These are phyloP conservation scores for Cladobotryum mycophilum DNA, from an alignment of 2,329 filamentous ascomycete species.

Conservation along the genomic window DNA sequence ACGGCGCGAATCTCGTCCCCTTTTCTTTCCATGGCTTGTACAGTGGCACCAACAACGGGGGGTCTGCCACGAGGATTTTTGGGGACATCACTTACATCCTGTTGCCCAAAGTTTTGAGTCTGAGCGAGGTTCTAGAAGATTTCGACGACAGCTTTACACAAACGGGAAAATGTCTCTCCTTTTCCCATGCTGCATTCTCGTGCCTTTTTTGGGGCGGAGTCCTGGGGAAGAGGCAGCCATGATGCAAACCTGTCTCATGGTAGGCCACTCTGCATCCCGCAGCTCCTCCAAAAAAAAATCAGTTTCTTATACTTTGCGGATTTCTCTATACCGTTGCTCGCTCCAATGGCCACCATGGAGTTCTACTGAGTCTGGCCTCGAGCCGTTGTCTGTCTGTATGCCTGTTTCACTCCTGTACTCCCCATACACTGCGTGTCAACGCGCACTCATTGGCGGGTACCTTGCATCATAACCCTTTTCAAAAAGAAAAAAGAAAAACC, in stretches of 20 bases:
- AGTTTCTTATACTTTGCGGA: no score
- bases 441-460: not conserved
- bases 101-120: not conserved
- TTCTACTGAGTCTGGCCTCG: not conserved
- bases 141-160: not conserved
- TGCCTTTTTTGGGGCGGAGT: not conserved
- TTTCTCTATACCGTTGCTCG: no score
- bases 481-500: no score
- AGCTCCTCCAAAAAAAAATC: not conserved
- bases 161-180: not conserved
- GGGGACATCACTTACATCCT: not conserved
- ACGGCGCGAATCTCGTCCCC: slow-evolving; percentile 2
- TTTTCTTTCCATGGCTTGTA: not conserved
- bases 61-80: slow-evolving; percentile 6
- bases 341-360: no score
- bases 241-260: not conserved
- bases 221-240: not conserved
- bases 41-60: slow-evolving; percentile 3
- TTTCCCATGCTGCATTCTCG: not conserved
- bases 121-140: slow-evolving; percentile 6
- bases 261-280: slow-evolving; percentile 6
- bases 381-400: not conserved
- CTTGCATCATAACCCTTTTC: no score
- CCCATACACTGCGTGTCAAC: not conserved
- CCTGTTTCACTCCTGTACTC: not conserved